Percentiles rank a stretch among this genome's conserved stretches.
phyloP scores from a whole-genome alignment of 441 rosid genomes.

The Oxalis stricta region DNA sequence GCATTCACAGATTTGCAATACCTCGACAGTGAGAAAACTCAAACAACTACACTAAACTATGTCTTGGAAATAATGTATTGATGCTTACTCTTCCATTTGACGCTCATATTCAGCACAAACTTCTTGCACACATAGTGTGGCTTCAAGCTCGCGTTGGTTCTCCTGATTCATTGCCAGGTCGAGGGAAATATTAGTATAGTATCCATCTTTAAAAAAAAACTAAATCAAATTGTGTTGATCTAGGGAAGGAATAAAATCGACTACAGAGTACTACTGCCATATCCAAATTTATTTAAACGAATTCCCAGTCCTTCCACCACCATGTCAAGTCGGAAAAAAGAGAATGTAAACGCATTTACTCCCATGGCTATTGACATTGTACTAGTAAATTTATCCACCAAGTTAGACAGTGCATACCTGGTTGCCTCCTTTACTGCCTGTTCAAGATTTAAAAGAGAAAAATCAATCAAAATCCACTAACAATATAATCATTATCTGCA shows the following conservation, averaged over 20 bases:
- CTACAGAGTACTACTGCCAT: no score
- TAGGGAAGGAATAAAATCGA: no score
- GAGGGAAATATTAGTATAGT: neutral
- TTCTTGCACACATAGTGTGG: conserved; percentile 40
- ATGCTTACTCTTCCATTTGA: conserved; percentile 69
- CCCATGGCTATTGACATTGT: neutral
- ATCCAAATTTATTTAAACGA: neutral
- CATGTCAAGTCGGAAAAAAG: neutral
- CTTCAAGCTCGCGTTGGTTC: conserved; percentile 35
- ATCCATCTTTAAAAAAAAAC: neutral
- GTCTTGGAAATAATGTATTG: neutral
- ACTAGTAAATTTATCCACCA: neutral
- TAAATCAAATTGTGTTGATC: neutral
- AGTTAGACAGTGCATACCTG: conserved; percentile 35
- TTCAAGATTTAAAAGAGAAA: conserved; percentile 10
- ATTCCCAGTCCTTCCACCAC: neutral
- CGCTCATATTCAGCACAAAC: conserved; percentile 52
- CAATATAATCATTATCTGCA: neutral
- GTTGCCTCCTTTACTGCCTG: conserved; percentile 35
- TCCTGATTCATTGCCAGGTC: conserved; percentile 33
- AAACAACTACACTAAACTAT: neutral
- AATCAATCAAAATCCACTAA: conserved; percentile 4
- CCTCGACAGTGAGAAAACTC: neutral
- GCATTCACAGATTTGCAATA: neutral
- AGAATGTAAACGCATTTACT: neutral